A percentile compares a stretch with the other conserved stretches of the same genome.
These are phyloP conservation scores for Daldinia concentrica DNA, from an alignment of 495 filamentous ascomycete species.

Conservation along the genomic window DNA sequence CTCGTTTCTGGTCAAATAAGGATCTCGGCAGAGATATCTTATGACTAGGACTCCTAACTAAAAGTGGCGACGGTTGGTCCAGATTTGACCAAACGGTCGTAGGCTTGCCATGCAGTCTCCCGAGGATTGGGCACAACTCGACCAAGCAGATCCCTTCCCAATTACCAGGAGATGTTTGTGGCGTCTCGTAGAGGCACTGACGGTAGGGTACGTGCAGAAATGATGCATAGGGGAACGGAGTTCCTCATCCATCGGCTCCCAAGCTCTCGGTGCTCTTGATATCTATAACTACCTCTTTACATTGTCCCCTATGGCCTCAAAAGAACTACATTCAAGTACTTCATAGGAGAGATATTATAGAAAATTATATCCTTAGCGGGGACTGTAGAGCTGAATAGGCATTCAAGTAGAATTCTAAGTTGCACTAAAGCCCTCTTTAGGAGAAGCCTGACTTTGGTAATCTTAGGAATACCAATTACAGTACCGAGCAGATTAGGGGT, in stretches of 20 bases:
- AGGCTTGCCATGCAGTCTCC: constrained; percentile 46
- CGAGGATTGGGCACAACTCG: constrained; percentile 44
- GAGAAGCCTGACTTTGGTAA: constrained; percentile 26
- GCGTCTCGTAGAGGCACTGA: constrained; percentile 49
- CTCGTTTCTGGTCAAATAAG: constrained; percentile 24
- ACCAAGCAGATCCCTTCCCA: constrained; percentile 45
- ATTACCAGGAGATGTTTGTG: constrained; percentile 49
- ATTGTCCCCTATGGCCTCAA: neutral
- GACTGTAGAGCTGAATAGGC: neutral
- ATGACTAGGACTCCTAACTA: constrained; percentile 35
- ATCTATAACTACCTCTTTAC: constrained; percentile 16
- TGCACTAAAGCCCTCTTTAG: constrained; percentile 16
- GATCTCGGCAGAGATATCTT: constrained; percentile 27
- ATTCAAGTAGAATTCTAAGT: constrained; percentile 10
- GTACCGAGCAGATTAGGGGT: constrained; percentile 39
- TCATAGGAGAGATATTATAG: neutral
- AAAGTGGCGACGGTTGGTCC: constrained; percentile 39
- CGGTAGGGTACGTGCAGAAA: constrained; percentile 46
- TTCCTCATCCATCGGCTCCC: constrained; percentile 39
- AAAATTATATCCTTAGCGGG: neutral
- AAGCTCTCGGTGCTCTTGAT: constrained; percentile 27
- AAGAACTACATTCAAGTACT: neutral
- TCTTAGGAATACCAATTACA: constrained; percentile 39
- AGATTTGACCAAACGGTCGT: constrained; percentile 43
- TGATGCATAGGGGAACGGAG: constrained; percentile 42